Percentiles rank a stretch among this genome's conserved stretches.
Evolutionary conservation across 371 early-diverging fungal genomes (phyloP).

Genomic region (Dinochytrium kinnereticum): DNA sequence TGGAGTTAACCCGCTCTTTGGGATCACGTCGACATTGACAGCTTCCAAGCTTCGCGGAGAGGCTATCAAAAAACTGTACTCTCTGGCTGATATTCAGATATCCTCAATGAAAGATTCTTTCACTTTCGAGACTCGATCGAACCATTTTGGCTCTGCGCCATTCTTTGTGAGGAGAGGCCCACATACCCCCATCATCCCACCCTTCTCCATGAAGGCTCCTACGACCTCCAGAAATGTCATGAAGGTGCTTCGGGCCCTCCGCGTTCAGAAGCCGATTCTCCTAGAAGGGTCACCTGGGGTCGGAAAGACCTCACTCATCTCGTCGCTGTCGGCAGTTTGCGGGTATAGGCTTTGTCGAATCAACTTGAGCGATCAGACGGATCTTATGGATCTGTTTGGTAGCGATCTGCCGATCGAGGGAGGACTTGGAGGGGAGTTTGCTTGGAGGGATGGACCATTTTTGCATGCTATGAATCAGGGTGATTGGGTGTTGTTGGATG

Average conservation of each 20-base stretch:
- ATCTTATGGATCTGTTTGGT: conserved; percentile 99
- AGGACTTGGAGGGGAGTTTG: conserved; percentile 81
- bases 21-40: conserved; percentile 38
- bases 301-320: conserved; percentile 97
- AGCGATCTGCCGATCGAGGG: conserved; percentile 93
- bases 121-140: not conserved
- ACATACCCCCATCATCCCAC: conserved; percentile 35
- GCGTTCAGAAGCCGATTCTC: conserved; percentile 87
- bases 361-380: conserved; percentile 99
- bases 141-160: conserved; percentile 70
- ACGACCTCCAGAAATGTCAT: conserved; percentile 88
- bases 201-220: conserved; percentile 86
- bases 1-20: conserved; percentile 86
- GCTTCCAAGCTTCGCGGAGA: conserved; percentile 44
- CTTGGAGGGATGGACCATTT: conserved; percentile 98
- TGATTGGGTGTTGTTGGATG: conserved; percentile 99
- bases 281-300: conserved; percentile 92
- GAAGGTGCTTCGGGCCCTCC: conserved; percentile 95
- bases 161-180: conserved; percentile 78
- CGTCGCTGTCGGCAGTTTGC: conserved; percentile 81
- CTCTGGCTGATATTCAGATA: conserved; percentile 3
- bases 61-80: conserved; percentile 21
- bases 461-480: conserved; percentile 94
- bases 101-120: not conserved
- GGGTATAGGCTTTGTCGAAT: conserved; percentile 91